Conservation (phyloP, 495 filamentous ascomycete species). For the Hypoxylon intermedium region DNA sequence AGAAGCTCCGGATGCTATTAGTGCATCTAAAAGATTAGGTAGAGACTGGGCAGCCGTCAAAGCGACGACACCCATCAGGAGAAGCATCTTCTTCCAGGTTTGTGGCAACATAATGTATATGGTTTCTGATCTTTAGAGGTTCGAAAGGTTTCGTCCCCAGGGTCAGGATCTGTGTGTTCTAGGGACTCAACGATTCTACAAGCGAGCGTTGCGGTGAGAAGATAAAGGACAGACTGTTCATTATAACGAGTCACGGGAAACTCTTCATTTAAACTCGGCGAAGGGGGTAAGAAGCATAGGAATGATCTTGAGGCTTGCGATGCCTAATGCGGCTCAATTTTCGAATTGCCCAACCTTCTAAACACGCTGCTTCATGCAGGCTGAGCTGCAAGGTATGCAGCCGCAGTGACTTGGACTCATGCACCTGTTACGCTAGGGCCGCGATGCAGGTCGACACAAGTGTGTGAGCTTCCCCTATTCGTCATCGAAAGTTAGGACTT, state of each 20-base stretch:
- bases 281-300: neutral
- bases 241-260: neutral
- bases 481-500: conserved; percentile 5
- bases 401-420: conserved; percentile 11
- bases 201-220: conserved; percentile 2
- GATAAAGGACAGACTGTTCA: neutral
- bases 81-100: neutral
- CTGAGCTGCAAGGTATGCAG: conserved; percentile 5
- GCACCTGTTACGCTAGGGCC: conserved; percentile 12
- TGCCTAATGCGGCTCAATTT: neutral
- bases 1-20: conserved; percentile 34
- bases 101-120: conserved; percentile 8
- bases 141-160: neutral
- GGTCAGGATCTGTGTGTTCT: neutral
- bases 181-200: neutral
- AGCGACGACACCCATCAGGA: conserved; percentile 8
- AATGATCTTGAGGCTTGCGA: neutral
- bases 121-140: neutral
- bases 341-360: neutral
- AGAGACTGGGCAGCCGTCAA: conserved; percentile 2
- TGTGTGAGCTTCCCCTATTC: conserved; percentile 8
- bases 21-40: conserved; percentile 27
- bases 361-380: conserved; percentile 12
- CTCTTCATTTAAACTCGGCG: conserved; percentile 17
- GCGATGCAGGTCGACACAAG: conserved; percentile 9